phyloP scores from a whole-genome alignment of 2,329 filamentous ascomycete genomes.

The Neofusicoccum sp. region DNA sequence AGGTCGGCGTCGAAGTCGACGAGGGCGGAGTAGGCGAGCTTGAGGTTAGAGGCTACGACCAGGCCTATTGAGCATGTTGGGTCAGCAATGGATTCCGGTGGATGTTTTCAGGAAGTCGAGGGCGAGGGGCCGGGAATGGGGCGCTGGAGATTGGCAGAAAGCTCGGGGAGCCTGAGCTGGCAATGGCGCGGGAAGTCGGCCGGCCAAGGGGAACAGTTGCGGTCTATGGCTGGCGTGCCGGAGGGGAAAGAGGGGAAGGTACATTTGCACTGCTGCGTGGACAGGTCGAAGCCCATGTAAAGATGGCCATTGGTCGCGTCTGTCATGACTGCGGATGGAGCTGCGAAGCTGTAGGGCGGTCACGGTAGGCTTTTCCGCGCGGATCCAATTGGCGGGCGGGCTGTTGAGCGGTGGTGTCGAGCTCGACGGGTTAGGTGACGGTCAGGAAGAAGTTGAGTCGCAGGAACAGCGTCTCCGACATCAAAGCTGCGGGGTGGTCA shows the following conservation, averaged over 20 bases:
- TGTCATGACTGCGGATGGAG: constrained; percentile 1
- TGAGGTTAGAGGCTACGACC: constrained; percentile 80
- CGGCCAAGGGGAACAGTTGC: neutral
- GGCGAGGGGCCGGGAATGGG: neutral
- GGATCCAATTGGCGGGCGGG: neutral
- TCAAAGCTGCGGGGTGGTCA: constrained; percentile 3
- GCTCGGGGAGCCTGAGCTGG: neutral
- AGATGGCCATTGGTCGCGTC: constrained; percentile 48
- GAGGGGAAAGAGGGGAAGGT: constrained; percentile 27
- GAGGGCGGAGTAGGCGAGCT: constrained; percentile 80
- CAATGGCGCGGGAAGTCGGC: neutral
- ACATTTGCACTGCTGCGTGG: constrained; percentile 96
- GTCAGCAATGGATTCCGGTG: neutral
- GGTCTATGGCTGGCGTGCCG: neutral
- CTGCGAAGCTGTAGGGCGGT: neutral
- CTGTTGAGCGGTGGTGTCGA: neutral
- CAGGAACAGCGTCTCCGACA: constrained; percentile 12
- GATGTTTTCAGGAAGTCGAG: neutral
- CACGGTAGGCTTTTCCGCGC: neutral
- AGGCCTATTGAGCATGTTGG: constrained; percentile 60
- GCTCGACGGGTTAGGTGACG: constrained; percentile 4
- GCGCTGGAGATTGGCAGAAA: constrained; percentile 22
- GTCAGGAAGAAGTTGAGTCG: constrained; percentile 9
- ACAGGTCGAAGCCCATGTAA: constrained; percentile 93
- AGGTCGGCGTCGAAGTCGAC: constrained; percentile 96